A percentile compares a stretch with the other conserved stretches of the same genome.
Conservation (phyloP, 495 filamentous ascomycete species). For the Penicillium maclennaniae region DNA sequence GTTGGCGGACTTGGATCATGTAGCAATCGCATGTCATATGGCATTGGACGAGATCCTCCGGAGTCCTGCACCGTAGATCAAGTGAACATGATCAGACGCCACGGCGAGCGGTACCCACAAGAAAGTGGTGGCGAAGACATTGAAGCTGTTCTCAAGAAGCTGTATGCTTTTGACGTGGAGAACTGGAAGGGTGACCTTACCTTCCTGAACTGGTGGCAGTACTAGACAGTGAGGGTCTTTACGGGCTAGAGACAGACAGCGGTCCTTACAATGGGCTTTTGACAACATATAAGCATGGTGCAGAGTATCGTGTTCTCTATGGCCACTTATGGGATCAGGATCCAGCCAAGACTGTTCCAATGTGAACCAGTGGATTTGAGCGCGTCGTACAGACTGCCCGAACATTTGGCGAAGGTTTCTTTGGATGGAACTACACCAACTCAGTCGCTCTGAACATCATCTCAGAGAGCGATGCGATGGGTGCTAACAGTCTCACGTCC, state of each 20-base stretch:
- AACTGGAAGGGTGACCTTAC: constrained; percentile 39
- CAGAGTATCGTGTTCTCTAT: constrained; percentile 41
- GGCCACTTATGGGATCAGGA: constrained; percentile 35
- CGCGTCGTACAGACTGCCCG: constrained; percentile 52
- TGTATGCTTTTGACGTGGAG: constrained; percentile 9
- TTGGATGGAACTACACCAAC: constrained; percentile 41
- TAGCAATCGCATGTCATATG: constrained; percentile 4
- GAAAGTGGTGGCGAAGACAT: constrained; percentile 4
- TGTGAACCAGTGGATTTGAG: constrained; percentile 47
- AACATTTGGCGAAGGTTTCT: constrained; percentile 52
- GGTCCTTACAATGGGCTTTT: constrained; percentile 50
- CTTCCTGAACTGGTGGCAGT: constrained; percentile 50
- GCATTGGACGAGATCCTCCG: constrained; percentile 18
- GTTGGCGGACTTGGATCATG: constrained; percentile 2
- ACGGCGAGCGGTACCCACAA: constrained; percentile 49
- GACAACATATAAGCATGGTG: constrained; percentile 38
- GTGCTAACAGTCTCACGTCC: constrained; percentile 51
- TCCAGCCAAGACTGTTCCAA: constrained; percentile 14
- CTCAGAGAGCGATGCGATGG: constrained; percentile 39
- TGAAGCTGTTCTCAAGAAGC: constrained; percentile 15
- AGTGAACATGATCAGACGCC: constrained; percentile 35
- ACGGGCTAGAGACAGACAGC: constrained; percentile 31
- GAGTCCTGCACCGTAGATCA: constrained; percentile 22
- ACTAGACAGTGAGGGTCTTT: constrained; percentile 36
- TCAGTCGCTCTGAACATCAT: constrained; percentile 42